A percentile compares a stretch with the other conserved stretches of the same genome.
phyloP scores from a whole-genome alignment of 2,329 filamentous ascomycete genomes.

The Tolypocladium cylindrosporum region DNA sequence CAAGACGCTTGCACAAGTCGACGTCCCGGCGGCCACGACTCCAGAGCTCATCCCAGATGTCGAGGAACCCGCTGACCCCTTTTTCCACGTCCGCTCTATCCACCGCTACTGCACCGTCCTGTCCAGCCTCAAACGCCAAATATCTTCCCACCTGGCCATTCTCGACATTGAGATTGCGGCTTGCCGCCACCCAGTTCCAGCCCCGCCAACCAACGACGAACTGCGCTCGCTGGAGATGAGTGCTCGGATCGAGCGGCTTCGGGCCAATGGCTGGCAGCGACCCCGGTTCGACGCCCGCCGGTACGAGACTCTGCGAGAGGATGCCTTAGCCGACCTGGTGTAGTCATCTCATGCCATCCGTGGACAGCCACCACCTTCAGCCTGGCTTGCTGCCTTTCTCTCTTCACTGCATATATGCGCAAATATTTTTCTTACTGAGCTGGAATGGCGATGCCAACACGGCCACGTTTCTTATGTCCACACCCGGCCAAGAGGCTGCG shows the following conservation, averaged over 20 bases:
- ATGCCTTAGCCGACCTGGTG: conserved; percentile 38
- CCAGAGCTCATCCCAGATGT: conserved; percentile 7
- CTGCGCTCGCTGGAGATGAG: conserved; percentile 30
- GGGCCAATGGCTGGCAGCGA: conserved; percentile 44
- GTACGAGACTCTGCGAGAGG: conserved; percentile 43
- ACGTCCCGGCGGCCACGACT: background rate
- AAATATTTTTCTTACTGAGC: background rate
- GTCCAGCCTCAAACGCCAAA: conserved; percentile 35
- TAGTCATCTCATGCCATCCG: background rate
- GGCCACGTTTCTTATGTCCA: background rate
- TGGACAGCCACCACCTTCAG: background rate
- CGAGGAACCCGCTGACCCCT: conserved; percentile 18
- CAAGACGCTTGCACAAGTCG: background rate
- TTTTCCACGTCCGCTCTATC: conserved; percentile 31
- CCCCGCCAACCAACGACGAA: conserved; percentile 19
- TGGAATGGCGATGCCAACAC: background rate
- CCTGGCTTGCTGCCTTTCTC: background rate
- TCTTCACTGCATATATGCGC: background rate
- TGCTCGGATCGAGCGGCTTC: conserved; percentile 43
- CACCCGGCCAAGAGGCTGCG: background rate
- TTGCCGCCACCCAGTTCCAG: conserved; percentile 14
- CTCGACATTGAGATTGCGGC: conserved; percentile 29
- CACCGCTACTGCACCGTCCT: conserved; percentile 41
- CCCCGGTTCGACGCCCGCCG: conserved; percentile 42
- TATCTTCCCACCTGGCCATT: conserved; percentile 35